phyloP scores from a whole-genome alignment of 1,284 basidiomycete genomes.

The Sporisorium graminicola region DNA sequence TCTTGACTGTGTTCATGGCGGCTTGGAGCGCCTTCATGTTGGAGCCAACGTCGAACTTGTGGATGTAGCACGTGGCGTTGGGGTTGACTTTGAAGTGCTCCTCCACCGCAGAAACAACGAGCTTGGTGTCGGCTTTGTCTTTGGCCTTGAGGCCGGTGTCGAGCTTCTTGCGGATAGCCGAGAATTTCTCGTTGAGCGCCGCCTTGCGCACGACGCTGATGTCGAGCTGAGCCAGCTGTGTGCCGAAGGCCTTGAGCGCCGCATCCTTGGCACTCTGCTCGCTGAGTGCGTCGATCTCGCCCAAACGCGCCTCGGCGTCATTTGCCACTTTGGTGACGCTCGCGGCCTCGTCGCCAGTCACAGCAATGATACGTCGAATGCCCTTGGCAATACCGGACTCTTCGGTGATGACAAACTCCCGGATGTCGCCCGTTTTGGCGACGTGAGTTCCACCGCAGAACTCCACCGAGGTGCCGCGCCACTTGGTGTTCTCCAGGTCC shows the following conservation, averaged over 20 bases:
- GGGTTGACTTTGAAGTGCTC: slow-evolving; percentile 81
- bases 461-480: slow-evolving; percentile 90
- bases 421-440: slow-evolving; percentile 92
- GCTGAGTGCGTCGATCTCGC: slow-evolving; percentile 76
- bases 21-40: slow-evolving; percentile 76
- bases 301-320: slow-evolving; percentile 77
- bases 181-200: slow-evolving; percentile 81
- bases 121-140: slow-evolving; percentile 82
- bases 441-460: slow-evolving; percentile 99
- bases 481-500: slow-evolving; percentile 89
- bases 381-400: slow-evolving; percentile 98
- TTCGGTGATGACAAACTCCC: slow-evolving; percentile 91
- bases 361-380: slow-evolving; percentile 91
- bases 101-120: slow-evolving; percentile 81
- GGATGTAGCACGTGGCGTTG: slow-evolving; percentile 78
- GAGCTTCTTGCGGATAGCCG: slow-evolving; percentile 81
- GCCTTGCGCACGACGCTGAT: slow-evolving; percentile 88
- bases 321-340: slow-evolving; percentile 81
- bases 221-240: slow-evolving; percentile 90
- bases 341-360: slow-evolving; percentile 93
- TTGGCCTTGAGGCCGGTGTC: slow-evolving; percentile 87
- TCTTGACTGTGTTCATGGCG: slow-evolving; percentile 81
- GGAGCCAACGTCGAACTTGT: slow-evolving; percentile 74
- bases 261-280: slow-evolving; percentile 84
- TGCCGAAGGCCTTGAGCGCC: slow-evolving; percentile 82